Evolutionary conservation across 306 rosid genomes (phyloP).

Genomic region (Trichosanthes cucumerina): DNA sequence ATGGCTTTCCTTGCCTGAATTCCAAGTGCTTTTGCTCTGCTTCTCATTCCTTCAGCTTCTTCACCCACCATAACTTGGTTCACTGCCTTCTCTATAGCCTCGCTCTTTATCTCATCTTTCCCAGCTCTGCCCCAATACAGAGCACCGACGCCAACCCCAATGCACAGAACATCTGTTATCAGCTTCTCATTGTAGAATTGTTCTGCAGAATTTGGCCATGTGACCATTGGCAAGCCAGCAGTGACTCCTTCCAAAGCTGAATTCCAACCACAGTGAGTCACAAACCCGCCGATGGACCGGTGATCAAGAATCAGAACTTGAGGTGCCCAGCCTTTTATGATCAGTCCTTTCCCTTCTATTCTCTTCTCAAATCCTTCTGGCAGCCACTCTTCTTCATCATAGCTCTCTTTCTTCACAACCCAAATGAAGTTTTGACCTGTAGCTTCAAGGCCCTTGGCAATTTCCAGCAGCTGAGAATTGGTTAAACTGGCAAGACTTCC

Average conservation of each 20-base stretch:
- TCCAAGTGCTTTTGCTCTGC: constrained; percentile 13
- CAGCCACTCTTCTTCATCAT: neutral
- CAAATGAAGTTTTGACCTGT: constrained; percentile 22
- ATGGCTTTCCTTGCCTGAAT: constrained; percentile 19
- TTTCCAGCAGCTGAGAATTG: constrained; percentile 16
- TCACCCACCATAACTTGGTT: constrained; percentile 27
- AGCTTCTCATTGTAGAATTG: constrained; percentile 36
- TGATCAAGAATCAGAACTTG: constrained; percentile 34
- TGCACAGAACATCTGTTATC: constrained; percentile 19
- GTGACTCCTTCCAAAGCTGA: constrained; percentile 28
- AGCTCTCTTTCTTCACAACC: constrained; percentile 20
- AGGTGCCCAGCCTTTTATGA: constrained; percentile 36
- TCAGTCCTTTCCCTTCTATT: constrained; percentile 21
- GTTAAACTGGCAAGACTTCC: constrained; percentile 17
- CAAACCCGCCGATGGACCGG: constrained; percentile 24
- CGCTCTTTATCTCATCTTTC: constrained; percentile 21
- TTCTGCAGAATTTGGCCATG: constrained; percentile 31
- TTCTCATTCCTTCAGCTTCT: constrained; percentile 27
- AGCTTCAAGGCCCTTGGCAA: constrained; percentile 26
- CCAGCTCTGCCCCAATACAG: constrained; percentile 8
- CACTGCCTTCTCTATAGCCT: constrained; percentile 23
- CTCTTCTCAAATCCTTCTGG: constrained; percentile 32
- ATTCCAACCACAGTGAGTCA: constrained; percentile 50
- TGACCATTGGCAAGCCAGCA: constrained; percentile 31
- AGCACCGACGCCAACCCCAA: constrained; percentile 25